These are phyloP conservation scores for Triangularia verruculosa DNA, from an alignment of 2,329 filamentous ascomycete genomes.

Conservation along the genomic window DNA sequence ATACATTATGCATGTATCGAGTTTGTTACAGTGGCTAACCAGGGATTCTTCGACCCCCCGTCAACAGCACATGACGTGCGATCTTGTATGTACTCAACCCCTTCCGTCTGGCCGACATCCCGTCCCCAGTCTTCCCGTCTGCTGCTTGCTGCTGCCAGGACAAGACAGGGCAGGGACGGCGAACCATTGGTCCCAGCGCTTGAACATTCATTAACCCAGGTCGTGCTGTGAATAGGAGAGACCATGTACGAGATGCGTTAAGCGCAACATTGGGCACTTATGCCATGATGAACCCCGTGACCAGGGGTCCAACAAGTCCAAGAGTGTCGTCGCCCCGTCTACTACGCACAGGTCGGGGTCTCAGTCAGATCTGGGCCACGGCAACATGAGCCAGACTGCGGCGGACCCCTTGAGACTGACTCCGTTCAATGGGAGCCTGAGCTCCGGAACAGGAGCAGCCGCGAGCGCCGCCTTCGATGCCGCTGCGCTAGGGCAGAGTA, in stretches of 20 bases:
- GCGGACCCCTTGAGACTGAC: slow-evolving; percentile 55
- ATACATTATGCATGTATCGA: slow-evolving; percentile 24
- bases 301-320: slow-evolving; percentile 73
- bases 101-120: slow-evolving; percentile 22
- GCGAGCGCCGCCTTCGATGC: slow-evolving; percentile 45
- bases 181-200: slow-evolving; percentile 22
- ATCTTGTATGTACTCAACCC: slow-evolving; percentile 64
- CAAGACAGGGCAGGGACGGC: background rate
- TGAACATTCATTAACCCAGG: slow-evolving; percentile 33
- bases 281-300: slow-evolving; percentile 98
- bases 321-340: slow-evolving; percentile 58
- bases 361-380: slow-evolving; percentile 51
- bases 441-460: slow-evolving; percentile 36
- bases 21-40: slow-evolving; percentile 44
- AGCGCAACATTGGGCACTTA: slow-evolving; percentile 96
- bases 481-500: slow-evolving; percentile 47
- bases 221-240: slow-evolving; percentile 63
- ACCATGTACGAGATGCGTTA: slow-evolving; percentile 95
- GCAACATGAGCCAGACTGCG: slow-evolving; percentile 53
- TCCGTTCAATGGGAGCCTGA: slow-evolving; percentile 40
- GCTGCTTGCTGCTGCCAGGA: background rate
- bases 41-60: slow-evolving; percentile 37
- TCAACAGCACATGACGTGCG: slow-evolving; percentile 84
- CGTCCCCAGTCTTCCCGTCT: background rate
- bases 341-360: slow-evolving; percentile 60